Evolutionary conservation across 495 filamentous ascomycete genomes (phyloP), one percentile per base, ranked within the genome.

Genomic region (Aspergillus olivimuriae): DNA sequence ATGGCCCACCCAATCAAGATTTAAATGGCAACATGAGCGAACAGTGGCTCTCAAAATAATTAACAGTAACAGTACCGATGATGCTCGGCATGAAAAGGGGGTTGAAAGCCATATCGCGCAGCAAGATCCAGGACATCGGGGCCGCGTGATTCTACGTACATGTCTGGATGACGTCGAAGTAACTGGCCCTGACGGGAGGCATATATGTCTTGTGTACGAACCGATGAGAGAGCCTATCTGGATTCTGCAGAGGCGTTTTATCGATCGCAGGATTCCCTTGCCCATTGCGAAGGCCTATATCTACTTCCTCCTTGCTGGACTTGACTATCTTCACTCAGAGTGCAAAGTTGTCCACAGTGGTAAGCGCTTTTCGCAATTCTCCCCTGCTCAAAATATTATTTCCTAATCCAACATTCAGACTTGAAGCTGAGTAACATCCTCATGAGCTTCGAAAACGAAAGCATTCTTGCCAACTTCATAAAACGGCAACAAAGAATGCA

Each of bases 391-490:
- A 28, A 28, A 28, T 28, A 11, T 11, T 28, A 5, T 28, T 6
- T 28, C 24, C 24, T 28, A 30, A 17, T 16, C 2, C 8, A 34
- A 7, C 5, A 16, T 40, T 18, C 39, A 68, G 64, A 65, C 41
- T 43, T 66, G n/a, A 68, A 63, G 43, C 38, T 50, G 18, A 53
- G 61, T 16, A 66, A 68, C 48, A 61, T 69, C 32, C 39, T 69
- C 21, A 46, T 63, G 11, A 48, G 41, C 18, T 53, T 66, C 44
- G 61, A 63, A 38, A 56, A 65, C 51, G 47, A 35, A 14, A 47
- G 41, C 16, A 46, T 63, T 8, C 48, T 67, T 19, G 43, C 56
- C 21, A 44, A 49, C 3, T 62, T 57, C 38, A 46, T 55, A 19
- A 40, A 51, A 14, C 39, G 24, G n/a, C 50, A 61, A 32, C 37